Evolutionary conservation across 1,284 basidiomycete genomes (phyloP).

Genomic region (Coniferiporia weirii): DNA sequence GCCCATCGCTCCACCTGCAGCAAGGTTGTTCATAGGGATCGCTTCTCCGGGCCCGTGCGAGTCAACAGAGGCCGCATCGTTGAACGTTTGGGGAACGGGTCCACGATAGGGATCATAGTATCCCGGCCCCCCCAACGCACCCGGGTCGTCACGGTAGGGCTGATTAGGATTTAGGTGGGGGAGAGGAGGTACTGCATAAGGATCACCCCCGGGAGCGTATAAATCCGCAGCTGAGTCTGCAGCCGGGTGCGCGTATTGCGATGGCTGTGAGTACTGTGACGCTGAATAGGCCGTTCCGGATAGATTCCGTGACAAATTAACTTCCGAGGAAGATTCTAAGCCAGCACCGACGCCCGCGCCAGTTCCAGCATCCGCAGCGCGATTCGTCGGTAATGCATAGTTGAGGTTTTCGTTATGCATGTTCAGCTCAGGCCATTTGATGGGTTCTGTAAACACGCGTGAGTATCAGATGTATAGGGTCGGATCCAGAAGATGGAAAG

Average conservation of each 20-base stretch:
- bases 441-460: constrained; percentile 45
- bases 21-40: constrained; percentile 75
- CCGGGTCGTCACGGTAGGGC: constrained; percentile 67
- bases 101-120: constrained; percentile 78
- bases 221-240: constrained; percentile 47
- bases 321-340: constrained; percentile 50
- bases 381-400: constrained; percentile 59
- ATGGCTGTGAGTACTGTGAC: constrained; percentile 26
- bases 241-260: constrained; percentile 25
- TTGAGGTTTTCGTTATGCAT: constrained; percentile 43
- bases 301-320: constrained; percentile 45
- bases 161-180: constrained; percentile 73
- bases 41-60: constrained; percentile 38
- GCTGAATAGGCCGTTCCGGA: constrained; percentile 31
- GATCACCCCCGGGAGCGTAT: constrained; percentile 44
- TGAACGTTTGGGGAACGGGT: constrained; percentile 60
- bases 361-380: constrained; percentile 22
- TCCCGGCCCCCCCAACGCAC: constrained; percentile 27
- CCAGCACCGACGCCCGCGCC: constrained; percentile 62
- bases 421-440: constrained; percentile 84
- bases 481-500: neutral
- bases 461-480: neutral
- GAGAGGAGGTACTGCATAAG: constrained; percentile 79
- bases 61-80: constrained; percentile 33
- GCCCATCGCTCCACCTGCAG: constrained; percentile 40